Conservation (phyloP, 1,139 yeast species). For the Kodamaea fungicola region DNA sequence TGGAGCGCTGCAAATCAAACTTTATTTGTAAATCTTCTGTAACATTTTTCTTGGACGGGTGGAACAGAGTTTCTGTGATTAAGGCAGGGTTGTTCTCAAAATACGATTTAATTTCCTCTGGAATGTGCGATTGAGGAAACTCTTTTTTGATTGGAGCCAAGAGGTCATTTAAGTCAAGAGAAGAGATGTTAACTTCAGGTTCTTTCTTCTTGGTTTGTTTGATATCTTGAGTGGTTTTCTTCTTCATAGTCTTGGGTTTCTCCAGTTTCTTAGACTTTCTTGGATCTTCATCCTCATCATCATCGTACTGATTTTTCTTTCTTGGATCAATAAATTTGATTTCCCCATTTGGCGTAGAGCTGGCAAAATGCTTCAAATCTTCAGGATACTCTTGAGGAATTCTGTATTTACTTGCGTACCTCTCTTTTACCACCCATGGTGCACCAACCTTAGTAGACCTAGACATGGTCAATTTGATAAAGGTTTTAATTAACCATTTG, state of each 20-base stretch:
- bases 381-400: slow-evolving; percentile 59
- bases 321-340: slow-evolving; percentile 14
- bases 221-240: slow-evolving; percentile 8
- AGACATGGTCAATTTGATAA: slow-evolving; percentile 78
- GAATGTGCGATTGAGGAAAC: slow-evolving; percentile 38
- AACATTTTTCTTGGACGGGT: slow-evolving; percentile 39
- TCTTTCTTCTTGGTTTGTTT: slow-evolving; percentile 8
- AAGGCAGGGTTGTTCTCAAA: slow-evolving; percentile 16
- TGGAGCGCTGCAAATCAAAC: slow-evolving; percentile 40
- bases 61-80: slow-evolving; percentile 19
- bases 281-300: slow-evolving; percentile 6
- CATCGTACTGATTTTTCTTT: slow-evolving; percentile 5
- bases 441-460: slow-evolving; percentile 87
- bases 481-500: slow-evolving; percentile 84
- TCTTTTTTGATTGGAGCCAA: slow-evolving; percentile 15
- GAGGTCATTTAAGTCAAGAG: background rate
- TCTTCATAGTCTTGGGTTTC: slow-evolving; percentile 3
- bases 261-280: slow-evolving; percentile 5
- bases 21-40: slow-evolving; percentile 35
- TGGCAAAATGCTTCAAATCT: slow-evolving; percentile 42
- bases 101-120: slow-evolving; percentile 25
- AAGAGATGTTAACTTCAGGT: background rate
- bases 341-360: slow-evolving; percentile 40
- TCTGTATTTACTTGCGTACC: slow-evolving; percentile 60
- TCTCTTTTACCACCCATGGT: slow-evolving; percentile 92